Percentiles rank a stretch among this genome's conserved stretches.
Evolutionary conservation across 2,329 filamentous ascomycete genomes (phyloP).

Genomic region (Leptographium lundbergii): DNA sequence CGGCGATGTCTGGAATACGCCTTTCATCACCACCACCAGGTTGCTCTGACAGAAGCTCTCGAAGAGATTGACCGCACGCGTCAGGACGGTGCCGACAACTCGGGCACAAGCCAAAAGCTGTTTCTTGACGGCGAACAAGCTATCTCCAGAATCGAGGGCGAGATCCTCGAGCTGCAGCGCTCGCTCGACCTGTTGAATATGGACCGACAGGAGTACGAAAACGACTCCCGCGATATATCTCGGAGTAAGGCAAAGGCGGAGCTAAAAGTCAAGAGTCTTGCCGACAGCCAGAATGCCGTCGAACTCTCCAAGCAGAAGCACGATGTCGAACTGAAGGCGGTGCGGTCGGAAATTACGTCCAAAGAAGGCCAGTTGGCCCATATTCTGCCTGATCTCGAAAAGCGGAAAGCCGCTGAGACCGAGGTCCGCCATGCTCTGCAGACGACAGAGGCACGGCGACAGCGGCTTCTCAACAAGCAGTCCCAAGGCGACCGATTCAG

Average conservation of each 20-base stretch:
- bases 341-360: conserved; percentile 60
- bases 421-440: conserved; percentile 60
- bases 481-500: conserved; percentile 76
- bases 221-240: conserved; percentile 73
- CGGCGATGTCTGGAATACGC: conserved; percentile 88
- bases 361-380: conserved; percentile 66
- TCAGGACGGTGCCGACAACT: conserved; percentile 71
- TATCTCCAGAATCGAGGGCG: conserved; percentile 61
- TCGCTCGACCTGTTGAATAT: conserved; percentile 74
- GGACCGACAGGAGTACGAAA: conserved; percentile 77
- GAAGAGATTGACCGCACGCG: conserved; percentile 73
- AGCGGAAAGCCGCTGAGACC: conserved; percentile 60
- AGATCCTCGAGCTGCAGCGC: conserved; percentile 69
- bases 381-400: conserved; percentile 65
- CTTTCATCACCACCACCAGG: conserved; percentile 81
- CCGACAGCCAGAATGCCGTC: conserved; percentile 68
- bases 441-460: conserved; percentile 59
- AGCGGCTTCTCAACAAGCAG: conserved; percentile 83
- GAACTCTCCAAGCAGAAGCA: conserved; percentile 62
- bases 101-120: conserved; percentile 64
- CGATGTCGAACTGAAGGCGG: conserved; percentile 56
- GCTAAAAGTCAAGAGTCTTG: conserved; percentile 67
- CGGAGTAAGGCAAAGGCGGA: conserved; percentile 75
- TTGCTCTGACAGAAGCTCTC: conserved; percentile 61
- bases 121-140: conserved; percentile 71